A percentile compares a stretch with the other conserved stretches of the same genome.
Evolutionary conservation across 139 green algal genomes (phyloP).

Genomic region (Yamagishiella unicocca): DNA sequence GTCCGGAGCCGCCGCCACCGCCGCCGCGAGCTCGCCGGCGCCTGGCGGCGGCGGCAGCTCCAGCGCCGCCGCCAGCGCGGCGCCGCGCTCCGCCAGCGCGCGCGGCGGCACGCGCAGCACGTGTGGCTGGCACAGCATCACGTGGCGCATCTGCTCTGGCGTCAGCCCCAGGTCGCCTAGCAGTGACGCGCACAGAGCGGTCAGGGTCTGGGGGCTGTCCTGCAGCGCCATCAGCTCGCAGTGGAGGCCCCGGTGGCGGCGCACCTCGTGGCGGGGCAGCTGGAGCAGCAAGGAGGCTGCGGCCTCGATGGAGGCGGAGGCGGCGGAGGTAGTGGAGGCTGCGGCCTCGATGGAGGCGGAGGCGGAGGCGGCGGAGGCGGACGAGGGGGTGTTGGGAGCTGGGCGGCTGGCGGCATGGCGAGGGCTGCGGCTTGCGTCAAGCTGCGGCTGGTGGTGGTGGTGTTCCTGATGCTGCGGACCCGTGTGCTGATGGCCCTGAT

Average conservation of each 20-base stretch:
- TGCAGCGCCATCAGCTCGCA: neutral
- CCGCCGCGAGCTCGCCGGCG: neutral
- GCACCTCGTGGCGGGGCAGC: neutral
- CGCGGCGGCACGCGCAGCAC: neutral
- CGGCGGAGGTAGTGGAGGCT: too few relatives aligned
- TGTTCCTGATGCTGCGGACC: too few relatives aligned
- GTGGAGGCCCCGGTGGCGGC: neutral
- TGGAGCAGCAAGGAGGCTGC: neutral
- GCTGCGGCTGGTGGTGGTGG: too few relatives aligned
- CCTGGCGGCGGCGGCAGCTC: neutral
- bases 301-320: neutral
- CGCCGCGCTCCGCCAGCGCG: neutral
- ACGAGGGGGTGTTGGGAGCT: too few relatives aligned
- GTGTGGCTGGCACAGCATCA: slow-evolving; percentile 1
- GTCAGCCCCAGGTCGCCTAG: neutral
- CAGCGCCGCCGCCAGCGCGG: neutral
- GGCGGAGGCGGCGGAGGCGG: too few relatives aligned
- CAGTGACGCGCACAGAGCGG: neutral
- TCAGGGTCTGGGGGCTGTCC: neutral
- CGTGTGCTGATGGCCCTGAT: too few relatives aligned
- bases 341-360: too few relatives aligned
- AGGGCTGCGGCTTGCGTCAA: too few relatives aligned
- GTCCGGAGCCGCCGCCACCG: neutral
- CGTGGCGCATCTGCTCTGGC: neutral
- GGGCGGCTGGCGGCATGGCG: too few relatives aligned